A percentile compares a stretch with the other conserved stretches of the same genome.
phyloP scores from a whole-genome alignment of 2,329 filamentous ascomycete species.

The Colletotrichum truncatum region DNA sequence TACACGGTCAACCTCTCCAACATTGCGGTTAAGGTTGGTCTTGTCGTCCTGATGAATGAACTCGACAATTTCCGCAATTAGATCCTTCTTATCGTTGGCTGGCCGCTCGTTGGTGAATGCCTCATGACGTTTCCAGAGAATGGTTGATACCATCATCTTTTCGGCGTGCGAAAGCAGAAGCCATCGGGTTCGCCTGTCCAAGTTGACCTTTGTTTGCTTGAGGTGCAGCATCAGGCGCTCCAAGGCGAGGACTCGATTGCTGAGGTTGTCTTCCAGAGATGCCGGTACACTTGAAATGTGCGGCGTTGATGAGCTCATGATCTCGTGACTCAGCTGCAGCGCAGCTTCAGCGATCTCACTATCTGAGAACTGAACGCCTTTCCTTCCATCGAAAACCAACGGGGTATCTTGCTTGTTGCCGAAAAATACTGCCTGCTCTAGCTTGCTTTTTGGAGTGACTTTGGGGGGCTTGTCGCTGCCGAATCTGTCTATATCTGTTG shows the following conservation, averaged over 20 bases:
- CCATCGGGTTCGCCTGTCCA: constrained; percentile 80
- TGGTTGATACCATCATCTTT: constrained; percentile 82
- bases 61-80: constrained; percentile 79
- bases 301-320: constrained; percentile 79
- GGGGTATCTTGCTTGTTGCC: constrained; percentile 84
- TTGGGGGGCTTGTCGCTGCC: constrained; percentile 64
- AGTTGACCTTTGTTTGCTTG: constrained; percentile 68
- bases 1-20: constrained; percentile 79
- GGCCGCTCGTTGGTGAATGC: constrained; percentile 68
- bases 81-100: constrained; percentile 70
- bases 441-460: constrained; percentile 85
- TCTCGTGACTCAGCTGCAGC: constrained; percentile 80
- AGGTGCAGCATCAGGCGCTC: constrained; percentile 79
- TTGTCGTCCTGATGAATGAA: constrained; percentile 82
- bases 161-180: constrained; percentile 88
- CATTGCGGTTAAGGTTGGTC: constrained; percentile 69
- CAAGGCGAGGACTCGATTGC: constrained; percentile 76
- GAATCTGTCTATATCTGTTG: constrained; percentile 68
- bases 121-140: constrained; percentile 86
- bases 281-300: constrained; percentile 78
- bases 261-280: constrained; percentile 84
- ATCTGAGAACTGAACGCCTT: constrained; percentile 71
- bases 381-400: constrained; percentile 80
- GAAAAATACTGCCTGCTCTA: constrained; percentile 96
- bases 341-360: constrained; percentile 82